phyloP scores from a whole-genome alignment of 805 yeast genomes.

The Saccharomycopsis sp. region DNA sequence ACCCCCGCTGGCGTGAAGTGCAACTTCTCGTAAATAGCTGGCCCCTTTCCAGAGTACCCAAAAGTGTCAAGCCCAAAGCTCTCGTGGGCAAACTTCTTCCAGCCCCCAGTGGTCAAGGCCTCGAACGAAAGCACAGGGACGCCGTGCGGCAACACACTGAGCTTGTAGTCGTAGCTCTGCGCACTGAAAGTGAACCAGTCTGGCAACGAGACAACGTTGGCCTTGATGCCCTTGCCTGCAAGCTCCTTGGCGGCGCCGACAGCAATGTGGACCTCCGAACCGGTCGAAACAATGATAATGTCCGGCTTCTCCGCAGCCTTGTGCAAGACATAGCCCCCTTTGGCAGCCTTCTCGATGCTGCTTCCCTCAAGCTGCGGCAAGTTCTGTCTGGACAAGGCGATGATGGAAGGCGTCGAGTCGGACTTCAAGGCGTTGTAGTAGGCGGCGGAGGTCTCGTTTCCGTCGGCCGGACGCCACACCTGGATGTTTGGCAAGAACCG shows the following conservation, averaged over 20 bases:
- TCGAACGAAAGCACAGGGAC: constrained; percentile 90
- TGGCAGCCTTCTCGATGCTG: constrained; percentile 79
- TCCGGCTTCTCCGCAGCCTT: constrained; percentile 54
- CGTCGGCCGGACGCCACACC: constrained; percentile 93
- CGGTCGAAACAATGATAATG: constrained; percentile 78
- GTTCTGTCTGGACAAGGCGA: constrained; percentile 81
- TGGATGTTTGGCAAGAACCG: constrained; percentile 77
- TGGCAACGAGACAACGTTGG: constrained; percentile 85
- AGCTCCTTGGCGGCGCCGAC: constrained; percentile 78
- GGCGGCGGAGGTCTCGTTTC: constrained; percentile 83
- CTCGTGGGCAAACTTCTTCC: constrained; percentile 94
- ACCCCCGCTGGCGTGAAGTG: constrained; percentile 92
- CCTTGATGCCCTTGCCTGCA: constrained; percentile 57
- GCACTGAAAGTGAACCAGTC: constrained; percentile 85
- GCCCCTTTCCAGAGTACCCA: constrained; percentile 93
- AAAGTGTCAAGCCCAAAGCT: constrained; percentile 93
- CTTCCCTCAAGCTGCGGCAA: constrained; percentile 93
- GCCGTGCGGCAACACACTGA: constrained; percentile 89
- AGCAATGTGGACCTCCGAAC: constrained; percentile 85
- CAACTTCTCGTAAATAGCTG: constrained; percentile 73
- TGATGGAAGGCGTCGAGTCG: constrained; percentile 59
- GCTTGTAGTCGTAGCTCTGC: constrained; percentile 74
- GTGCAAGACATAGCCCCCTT: constrained; percentile 86
- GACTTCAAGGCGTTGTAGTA: constrained; percentile 59
- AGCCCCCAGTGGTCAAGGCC: constrained; percentile 85